phyloP scores from a whole-genome alignment of 352 stramenopile species.

The Phytophthora tubulina region DNA sequence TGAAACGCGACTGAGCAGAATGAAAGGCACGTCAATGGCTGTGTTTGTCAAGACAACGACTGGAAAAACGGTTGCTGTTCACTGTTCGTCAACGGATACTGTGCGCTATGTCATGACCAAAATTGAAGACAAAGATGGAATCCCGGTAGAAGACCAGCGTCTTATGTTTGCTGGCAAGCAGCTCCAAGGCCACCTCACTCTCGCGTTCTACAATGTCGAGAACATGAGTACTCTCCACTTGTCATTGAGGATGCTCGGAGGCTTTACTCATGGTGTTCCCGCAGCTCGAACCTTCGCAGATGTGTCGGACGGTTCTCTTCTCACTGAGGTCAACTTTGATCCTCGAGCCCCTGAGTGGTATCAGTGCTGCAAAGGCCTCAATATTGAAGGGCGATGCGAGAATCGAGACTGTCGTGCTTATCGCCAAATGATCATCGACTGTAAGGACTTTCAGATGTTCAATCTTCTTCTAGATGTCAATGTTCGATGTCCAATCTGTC shows the following conservation, averaged over 20 bases:
- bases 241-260: neutral
- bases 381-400: too few relatives aligned
- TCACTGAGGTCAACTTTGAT: too few relatives aligned
- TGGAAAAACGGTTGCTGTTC: neutral
- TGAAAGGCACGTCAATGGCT: neutral
- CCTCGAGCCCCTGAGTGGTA: too few relatives aligned
- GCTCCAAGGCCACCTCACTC: neutral
- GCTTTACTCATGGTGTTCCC: neutral
- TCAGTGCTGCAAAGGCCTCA: too few relatives aligned
- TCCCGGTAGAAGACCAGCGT: constrained; percentile 1
- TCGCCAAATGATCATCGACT: too few relatives aligned
- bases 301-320: too few relatives aligned
- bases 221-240: neutral
- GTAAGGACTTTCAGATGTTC: too few relatives aligned
- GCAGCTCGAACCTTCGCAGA: too few relatives aligned
- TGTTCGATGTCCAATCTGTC: too few relatives aligned
- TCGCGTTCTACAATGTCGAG: constrained; percentile 9
- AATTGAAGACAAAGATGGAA: constrained; percentile 19
- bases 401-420: too few relatives aligned
- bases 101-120: constrained; percentile 10
- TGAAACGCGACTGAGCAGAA: too few relatives aligned
- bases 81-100: constrained; percentile 3
- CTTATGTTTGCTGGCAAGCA: constrained; percentile 11
- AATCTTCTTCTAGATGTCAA: too few relatives aligned
- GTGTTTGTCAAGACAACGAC: constrained; percentile 10